Percentiles rank a stretch among this genome's conserved stretches.
Evolutionary conservation across 441 rosid genomes (phyloP).

Genomic region (Erodium chrysanthum): DNA sequence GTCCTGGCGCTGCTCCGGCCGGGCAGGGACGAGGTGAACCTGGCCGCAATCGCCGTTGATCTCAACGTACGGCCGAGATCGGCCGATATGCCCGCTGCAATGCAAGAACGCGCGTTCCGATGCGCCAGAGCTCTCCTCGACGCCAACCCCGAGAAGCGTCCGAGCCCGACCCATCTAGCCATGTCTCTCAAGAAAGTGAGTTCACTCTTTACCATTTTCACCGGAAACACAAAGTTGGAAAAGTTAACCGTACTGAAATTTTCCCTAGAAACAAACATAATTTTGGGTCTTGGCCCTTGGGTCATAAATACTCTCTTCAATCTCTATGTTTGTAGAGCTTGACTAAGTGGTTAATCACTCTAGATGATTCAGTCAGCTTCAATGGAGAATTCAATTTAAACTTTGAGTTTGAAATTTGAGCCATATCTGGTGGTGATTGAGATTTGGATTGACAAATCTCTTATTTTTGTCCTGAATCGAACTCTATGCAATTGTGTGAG

Average conservation of each 20-base stretch:
- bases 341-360: not conserved
- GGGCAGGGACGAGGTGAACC: slow-evolving; percentile 35
- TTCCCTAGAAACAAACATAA: not conserved
- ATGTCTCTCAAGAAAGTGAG: slow-evolving; percentile 41
- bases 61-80: slow-evolving; percentile 48
- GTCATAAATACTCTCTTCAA: too few relatives aligned
- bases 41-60: slow-evolving; percentile 39
- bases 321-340: too few relatives aligned
- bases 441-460: too few relatives aligned
- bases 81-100: slow-evolving; percentile 39
- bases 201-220: not conserved
- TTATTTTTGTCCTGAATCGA: too few relatives aligned
- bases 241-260: not conserved
- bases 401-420: not conserved
- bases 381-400: not conserved
- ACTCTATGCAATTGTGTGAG: not conserved
- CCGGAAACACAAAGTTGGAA: too few relatives aligned
- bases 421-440: not conserved
- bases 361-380: not conserved
- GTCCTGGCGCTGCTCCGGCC: too few relatives aligned
- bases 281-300: not conserved
- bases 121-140: slow-evolving; percentile 31
- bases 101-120: slow-evolving; percentile 48
- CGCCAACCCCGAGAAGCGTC: slow-evolving; percentile 22
- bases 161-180: slow-evolving; percentile 34